Percentiles rank a stretch among this genome's conserved stretches.
Evolutionary conservation across 2,329 filamentous ascomycete species (phyloP).

Genomic region (Aspergillus viridinutans): DNA sequence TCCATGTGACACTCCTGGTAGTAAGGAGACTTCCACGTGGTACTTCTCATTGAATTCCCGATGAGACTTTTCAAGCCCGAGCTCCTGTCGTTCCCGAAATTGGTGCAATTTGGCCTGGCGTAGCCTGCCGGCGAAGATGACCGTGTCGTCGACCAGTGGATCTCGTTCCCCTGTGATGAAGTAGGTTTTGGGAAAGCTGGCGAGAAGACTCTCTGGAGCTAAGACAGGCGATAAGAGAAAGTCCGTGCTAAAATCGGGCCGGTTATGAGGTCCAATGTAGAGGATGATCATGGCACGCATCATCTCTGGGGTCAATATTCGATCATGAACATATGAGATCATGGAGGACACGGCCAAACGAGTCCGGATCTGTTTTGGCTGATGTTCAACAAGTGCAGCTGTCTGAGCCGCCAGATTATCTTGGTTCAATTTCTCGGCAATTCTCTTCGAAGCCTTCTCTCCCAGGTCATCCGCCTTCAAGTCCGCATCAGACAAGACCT

Average conservation of each 20-base stretch:
- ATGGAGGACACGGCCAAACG: constrained; percentile 93
- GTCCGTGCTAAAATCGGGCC: constrained; percentile 87
- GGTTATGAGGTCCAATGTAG: constrained; percentile 89
- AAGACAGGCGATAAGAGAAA: constrained; percentile 86
- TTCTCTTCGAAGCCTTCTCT: constrained; percentile 17
- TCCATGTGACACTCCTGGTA: constrained; percentile 87
- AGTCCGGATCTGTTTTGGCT: constrained; percentile 61
- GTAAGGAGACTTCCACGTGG: constrained; percentile 73
- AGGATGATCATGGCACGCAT: constrained; percentile 99
- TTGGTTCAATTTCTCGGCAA: constrained; percentile 27
- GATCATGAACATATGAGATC: constrained; percentile 97
- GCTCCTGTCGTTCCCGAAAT: constrained; percentile 53
- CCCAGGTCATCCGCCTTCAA: constrained; percentile 16
- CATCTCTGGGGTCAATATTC: constrained; percentile 93
- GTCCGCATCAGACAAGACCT: constrained; percentile 14
- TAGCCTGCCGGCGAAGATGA: constrained; percentile 89
- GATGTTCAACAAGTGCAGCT: constrained; percentile 30
- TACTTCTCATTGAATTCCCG: constrained; percentile 67
- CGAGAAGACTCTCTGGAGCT: constrained; percentile 77
- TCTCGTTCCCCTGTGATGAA: constrained; percentile 94
- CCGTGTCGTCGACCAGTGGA: constrained; percentile 91
- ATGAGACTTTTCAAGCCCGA: constrained; percentile 50
- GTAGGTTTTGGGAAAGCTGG: constrained; percentile 88
- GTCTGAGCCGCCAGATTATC: constrained; percentile 35
- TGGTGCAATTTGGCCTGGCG: constrained; percentile 67